Base-by-base conservation (phyloP, 169 alveolate species). In the Plasmodium gallinaceum region DNA sequence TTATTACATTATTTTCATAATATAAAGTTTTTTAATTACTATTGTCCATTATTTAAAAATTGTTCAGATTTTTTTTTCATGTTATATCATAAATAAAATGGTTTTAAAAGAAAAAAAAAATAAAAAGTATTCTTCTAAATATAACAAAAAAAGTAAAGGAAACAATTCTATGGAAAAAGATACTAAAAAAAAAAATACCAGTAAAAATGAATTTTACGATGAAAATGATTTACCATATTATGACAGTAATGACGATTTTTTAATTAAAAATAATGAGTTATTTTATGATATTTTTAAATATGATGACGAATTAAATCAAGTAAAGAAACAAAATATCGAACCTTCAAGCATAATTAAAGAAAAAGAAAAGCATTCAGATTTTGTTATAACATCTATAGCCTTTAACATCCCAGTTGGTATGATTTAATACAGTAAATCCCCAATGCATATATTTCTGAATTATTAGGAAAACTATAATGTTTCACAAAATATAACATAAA, bases 31-130 rank as follows among this genome's bases (percentile, higher is more conserved):
- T 4, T 32, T 32, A 32, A 32, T 2, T 32, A 32, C 1, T 2
- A 32, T 32, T 4, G 4, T 32, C 6, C 39, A 32, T 32, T 32
- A 32, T 32, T 32, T 1, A 32, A 32, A 32, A 32, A 32, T 2
- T 32, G 4, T 32, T 32, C 1, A 32, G 4, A 32, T 32, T 4
- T 4, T 32, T 32, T 32, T 32, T 32, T 32, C 4, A 32, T 32
- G 39, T 32, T 32, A 32, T 32, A 2, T 32, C 39, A 2, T 32
- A 32, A 10, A 18, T 7, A 64, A 26, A 46, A 78, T 78, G 89
- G 89, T 78, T 70, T 83, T 83, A 52, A 83, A 69, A 54, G 74
- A 68, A 68, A 83, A 83, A 42, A 83, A 32, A 18, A 76, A 65
- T 45, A 76, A 26, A 24, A 62, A 14, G 43, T 16, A 83, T 8